Evolutionary conservation across 306 rosid species (phyloP).

Genomic region (Sindora glabra): DNA sequence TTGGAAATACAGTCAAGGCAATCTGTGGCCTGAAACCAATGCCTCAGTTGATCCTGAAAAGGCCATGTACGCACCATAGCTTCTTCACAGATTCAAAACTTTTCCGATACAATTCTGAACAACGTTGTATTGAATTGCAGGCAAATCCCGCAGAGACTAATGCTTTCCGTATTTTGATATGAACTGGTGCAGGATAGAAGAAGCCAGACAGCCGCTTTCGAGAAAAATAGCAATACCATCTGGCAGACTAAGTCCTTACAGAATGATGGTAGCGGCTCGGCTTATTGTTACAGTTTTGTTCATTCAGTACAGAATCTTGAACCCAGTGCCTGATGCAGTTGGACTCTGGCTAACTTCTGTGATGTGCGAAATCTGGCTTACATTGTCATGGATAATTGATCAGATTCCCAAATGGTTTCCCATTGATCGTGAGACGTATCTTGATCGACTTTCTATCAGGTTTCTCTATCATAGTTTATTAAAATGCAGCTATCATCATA

Average conservation of each 20-base stretch:
- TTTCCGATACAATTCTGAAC: not conserved
- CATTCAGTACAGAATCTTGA: slow-evolving; percentile 63
- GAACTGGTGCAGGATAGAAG: slow-evolving; percentile 67
- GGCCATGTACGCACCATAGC: slow-evolving; percentile 45
- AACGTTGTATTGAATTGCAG: not conserved
- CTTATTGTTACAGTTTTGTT: slow-evolving; percentile 56
- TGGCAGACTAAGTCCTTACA: slow-evolving; percentile 80
- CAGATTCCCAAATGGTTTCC: slow-evolving; percentile 98
- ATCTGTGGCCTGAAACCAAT: slow-evolving; percentile 62
- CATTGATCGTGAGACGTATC: slow-evolving; percentile 87
- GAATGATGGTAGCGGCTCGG: slow-evolving; percentile 80
- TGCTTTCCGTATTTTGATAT: not conserved
- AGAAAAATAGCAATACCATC: slow-evolving; percentile 91
- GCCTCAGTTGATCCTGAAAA: slow-evolving; percentile 69
- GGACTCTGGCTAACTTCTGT: slow-evolving; percentile 90
- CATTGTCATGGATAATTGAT: slow-evolving; percentile 87
- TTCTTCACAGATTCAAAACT: not conserved
- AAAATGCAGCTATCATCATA: not conserved
- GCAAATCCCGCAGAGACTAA: too few species aligned
- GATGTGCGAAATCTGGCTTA: slow-evolving; percentile 86
- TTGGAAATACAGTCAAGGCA: slow-evolving; percentile 79
- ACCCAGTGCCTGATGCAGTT: slow-evolving; percentile 81
- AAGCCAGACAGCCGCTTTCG: slow-evolving; percentile 84
- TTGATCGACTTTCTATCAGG: slow-evolving; percentile 93
- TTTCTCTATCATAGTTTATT: not conserved